Evolutionary conservation across 2,329 filamentous ascomycete species (phyloP).

Genomic region (Neopestalotiopsis sp.): DNA sequence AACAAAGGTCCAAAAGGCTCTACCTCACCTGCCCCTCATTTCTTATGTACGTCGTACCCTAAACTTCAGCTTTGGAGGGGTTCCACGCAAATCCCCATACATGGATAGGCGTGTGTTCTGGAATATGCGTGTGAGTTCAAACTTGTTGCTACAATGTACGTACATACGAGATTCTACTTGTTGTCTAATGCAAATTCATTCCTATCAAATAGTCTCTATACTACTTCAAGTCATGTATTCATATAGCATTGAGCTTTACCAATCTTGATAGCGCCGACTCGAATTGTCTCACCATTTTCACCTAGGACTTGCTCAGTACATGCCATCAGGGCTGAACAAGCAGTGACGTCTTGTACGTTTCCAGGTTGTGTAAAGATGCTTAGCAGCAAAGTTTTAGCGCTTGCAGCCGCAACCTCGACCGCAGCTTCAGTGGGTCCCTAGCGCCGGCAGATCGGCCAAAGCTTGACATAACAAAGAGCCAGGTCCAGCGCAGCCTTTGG

Average conservation of each 20-base stretch:
- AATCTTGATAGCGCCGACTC: too few relatives aligned
- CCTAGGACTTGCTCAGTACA: too few relatives aligned
- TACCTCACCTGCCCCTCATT: background rate
- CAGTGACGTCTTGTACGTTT: too few relatives aligned
- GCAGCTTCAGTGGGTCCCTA: conserved; percentile 10
- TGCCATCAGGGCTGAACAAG: too few relatives aligned
- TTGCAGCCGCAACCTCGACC: background rate
- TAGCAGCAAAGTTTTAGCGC: background rate
- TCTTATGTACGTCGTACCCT: background rate
- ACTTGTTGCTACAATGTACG: too few relatives aligned
- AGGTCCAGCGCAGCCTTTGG: background rate
- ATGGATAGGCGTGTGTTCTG: background rate
- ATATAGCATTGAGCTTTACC: too few relatives aligned
- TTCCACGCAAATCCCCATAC: background rate
- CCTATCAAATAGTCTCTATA: too few relatives aligned
- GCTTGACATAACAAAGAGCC: background rate
- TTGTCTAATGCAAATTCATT: too few relatives aligned
- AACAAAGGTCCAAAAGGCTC: background rate
- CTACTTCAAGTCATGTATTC: too few relatives aligned
- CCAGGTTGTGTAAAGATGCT: too few relatives aligned
- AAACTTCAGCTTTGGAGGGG: background rate
- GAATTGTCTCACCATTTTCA: too few relatives aligned
- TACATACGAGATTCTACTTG: too few relatives aligned
- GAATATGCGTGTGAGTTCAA: background rate
- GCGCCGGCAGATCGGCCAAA: conserved; percentile 11